These are phyloP conservation scores for Helminthosporium solani DNA, from an alignment of 2,329 filamentous ascomycete species.

Conservation along the genomic window DNA sequence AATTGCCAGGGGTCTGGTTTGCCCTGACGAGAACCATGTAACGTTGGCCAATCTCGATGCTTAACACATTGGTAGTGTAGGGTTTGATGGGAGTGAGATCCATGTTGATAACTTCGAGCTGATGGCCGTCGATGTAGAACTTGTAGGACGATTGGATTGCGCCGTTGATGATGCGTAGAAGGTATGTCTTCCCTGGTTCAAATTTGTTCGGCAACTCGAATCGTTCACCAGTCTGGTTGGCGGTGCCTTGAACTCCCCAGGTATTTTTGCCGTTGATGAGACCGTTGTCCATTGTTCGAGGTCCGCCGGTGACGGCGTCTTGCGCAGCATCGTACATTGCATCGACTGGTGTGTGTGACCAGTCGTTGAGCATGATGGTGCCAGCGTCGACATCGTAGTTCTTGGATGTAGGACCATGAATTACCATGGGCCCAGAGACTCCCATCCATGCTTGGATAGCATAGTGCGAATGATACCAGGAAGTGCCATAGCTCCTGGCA, in stretches of 20 bases:
- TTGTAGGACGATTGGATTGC: slow-evolving; percentile 39
- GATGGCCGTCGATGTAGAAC: slow-evolving; percentile 44
- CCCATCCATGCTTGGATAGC: slow-evolving; percentile 36
- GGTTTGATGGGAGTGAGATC: slow-evolving; percentile 45
- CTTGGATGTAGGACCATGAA: slow-evolving; percentile 41
- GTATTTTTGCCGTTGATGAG: slow-evolving; percentile 46
- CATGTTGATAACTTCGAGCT: slow-evolving; percentile 41
- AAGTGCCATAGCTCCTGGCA: slow-evolving; percentile 47
- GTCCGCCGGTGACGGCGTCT: slow-evolving; percentile 17
- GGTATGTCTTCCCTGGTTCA: slow-evolving; percentile 40
- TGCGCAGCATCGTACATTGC: slow-evolving; percentile 15
- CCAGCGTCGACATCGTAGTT: slow-evolving; percentile 44
- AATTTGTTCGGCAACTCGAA: slow-evolving; percentile 41
- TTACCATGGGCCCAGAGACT: slow-evolving; percentile 39
- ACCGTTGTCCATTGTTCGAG: slow-evolving; percentile 39
- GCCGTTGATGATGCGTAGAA: slow-evolving; percentile 43
- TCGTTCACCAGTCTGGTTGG: slow-evolving; percentile 13
- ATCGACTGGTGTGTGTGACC: slow-evolving; percentile 27
- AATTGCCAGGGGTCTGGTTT: slow-evolving; percentile 10
- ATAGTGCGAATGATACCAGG: slow-evolving; percentile 42
- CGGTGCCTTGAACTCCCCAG: slow-evolving; percentile 19
- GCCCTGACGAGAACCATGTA: slow-evolving; percentile 9
- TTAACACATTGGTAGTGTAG: slow-evolving; percentile 13
- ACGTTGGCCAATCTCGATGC: slow-evolving; percentile 7
- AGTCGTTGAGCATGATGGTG: slow-evolving; percentile 35